Base-by-base conservation (phyloP, 2,329 filamentous ascomycete genomes). In the Cladobotryum mycophilum region DNA sequence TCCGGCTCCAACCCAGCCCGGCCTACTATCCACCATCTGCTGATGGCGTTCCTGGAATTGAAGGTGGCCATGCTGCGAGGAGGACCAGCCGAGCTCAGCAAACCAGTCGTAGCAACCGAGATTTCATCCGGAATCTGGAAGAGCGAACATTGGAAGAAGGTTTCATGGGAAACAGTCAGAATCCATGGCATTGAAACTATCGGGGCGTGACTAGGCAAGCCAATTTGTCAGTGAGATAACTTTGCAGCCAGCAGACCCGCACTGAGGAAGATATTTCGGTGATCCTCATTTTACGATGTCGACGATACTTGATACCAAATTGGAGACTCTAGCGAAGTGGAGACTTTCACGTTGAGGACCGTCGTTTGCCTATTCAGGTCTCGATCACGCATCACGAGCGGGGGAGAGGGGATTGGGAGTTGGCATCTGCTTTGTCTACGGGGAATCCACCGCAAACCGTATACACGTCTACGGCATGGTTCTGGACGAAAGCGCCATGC, bases 21-120 rank as follows among this genome's bases (percentile, higher is more conserved):
- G 93, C 93, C 2, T 99, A 99, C 69, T 99, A 97, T 61, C 93
- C 93, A 11, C 93, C 93, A 17, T 88, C 92, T 2, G 84, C 87
- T 6, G 92, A 97, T 57, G 88, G 89, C 9, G 71, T 76, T 8
- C 81, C 88, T 54, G 79, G 84, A 45, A 80, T 79, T 52, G 74
- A 81, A 20, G 63, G 76, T 43, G 67, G 72, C 49, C 67, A 80
- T 72, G 69, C 86, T 30, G 82, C 87, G 40, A 81, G 90, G 61
- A 80, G 91, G 65, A 86, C 88, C 41, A 92, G 89, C 64, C 80
- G 90, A 50, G 79, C 80, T 42, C 80, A 84, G 58, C 78, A 80
- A 63, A 72, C 78, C 41, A 74, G 74, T 41, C 78, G 76, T 66
- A 76, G 70, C 42, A 86, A 91, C 62, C 79, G 90, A 40, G 92